Percentiles rank a stretch among this genome's conserved stretches.
Conservation (phyloP, 345 rosid genomes). For the Bretschneidera sinensis region DNA sequence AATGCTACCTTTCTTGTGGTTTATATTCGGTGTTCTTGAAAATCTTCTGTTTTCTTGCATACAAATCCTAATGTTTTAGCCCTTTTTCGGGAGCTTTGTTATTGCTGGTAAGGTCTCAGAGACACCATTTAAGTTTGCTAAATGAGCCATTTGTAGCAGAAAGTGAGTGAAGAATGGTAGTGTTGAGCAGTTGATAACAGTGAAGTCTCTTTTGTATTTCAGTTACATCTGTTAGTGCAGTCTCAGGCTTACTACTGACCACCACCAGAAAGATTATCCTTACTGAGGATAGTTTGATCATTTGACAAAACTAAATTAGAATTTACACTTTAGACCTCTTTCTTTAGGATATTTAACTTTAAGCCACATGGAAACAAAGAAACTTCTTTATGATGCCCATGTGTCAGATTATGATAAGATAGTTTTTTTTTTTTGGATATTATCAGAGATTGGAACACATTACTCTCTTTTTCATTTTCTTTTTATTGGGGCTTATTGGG, state of each 20-base stretch:
- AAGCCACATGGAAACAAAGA: no score
- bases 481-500: no score
- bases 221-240: conserved; percentile 25
- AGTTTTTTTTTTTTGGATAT: no score
- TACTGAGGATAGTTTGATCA: conserved; percentile 26
- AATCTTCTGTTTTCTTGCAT: conserved; percentile 26
- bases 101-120: conserved; percentile 25
- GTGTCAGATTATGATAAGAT: no score
- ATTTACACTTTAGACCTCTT: no score
- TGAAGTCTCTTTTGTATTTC: conserved; percentile 4
- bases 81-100: conserved; percentile 26
- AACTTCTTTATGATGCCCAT: no score
- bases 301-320: no score
- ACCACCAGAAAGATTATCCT: conserved; percentile 46
- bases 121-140: conserved; percentile 39
- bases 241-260: no score
- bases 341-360: no score
- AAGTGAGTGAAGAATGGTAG: conserved; percentile 7
- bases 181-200: not conserved
- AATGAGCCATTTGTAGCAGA: conserved; percentile 33
- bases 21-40: conserved; percentile 32
- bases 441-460: no score
- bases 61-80: conserved; percentile 19
- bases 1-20: conserved; percentile 56
- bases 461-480: no score